Conservation (phyloP, 108 stramenopile genomes). For the Hondaea fermentalgiana region DNA sequence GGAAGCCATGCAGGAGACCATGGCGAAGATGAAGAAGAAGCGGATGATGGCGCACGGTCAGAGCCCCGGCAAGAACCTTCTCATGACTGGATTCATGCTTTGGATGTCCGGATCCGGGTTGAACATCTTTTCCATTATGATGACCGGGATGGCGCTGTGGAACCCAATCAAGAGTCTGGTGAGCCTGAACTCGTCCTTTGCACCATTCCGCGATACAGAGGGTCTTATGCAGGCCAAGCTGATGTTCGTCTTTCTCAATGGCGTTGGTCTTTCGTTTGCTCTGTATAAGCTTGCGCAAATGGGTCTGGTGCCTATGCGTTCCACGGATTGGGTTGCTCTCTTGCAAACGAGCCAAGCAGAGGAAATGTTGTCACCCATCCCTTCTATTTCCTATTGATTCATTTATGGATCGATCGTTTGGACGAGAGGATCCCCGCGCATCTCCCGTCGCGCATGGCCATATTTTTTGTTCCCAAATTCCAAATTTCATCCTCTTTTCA, state of each 20-base stretch:
- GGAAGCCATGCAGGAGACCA: not conserved
- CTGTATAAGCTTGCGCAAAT: not conserved
- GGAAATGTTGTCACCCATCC: not conserved
- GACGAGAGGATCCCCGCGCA: too few species aligned
- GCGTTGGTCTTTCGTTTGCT: not conserved
- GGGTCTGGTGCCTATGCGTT: not conserved
- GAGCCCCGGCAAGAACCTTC: not conserved
- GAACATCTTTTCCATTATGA: conserved; percentile 27
- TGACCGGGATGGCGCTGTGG: conserved; percentile 19
- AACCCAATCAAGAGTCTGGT: conserved; percentile 24
- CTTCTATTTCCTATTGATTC: not conserved
- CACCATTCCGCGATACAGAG: not conserved
- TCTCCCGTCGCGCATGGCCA: too few species aligned
- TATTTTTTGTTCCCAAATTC: too few species aligned
- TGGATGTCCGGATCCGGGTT: conserved; percentile 23
- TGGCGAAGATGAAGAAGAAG: not conserved
- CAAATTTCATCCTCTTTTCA: too few species aligned
- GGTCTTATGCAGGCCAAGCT: not conserved
- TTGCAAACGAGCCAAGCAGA: not conserved
- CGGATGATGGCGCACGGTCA: conserved; percentile 7
- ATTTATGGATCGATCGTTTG: too few species aligned
- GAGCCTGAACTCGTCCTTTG: not conserved
- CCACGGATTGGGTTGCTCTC: not conserved
- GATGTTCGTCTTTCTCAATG: not conserved
- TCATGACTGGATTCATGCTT: conserved; percentile 25